phyloP scores from a whole-genome alignment of 129 eudicot species.

The Artemisia argyi region DNA sequence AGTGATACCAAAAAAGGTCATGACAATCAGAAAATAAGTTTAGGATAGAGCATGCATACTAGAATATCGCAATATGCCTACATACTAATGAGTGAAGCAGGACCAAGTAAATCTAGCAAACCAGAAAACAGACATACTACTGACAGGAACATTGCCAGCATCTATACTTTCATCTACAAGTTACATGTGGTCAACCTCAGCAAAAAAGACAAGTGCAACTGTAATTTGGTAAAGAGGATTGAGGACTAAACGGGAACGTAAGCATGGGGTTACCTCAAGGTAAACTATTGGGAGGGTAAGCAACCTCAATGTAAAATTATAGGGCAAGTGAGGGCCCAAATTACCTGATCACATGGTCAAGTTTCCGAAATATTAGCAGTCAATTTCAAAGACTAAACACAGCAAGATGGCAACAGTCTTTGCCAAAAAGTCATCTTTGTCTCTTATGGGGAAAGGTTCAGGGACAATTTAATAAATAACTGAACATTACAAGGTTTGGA shows the following conservation, averaged over 20 bases:
- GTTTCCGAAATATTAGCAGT: not conserved
- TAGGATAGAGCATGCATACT: not conserved
- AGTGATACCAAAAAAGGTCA: too few species aligned
- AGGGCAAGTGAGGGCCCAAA: not conserved
- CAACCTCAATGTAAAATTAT: slow-evolving; percentile 11
- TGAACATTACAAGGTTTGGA: slow-evolving; percentile 35
- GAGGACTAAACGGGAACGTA: slow-evolving; percentile 5
- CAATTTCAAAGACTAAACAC: too few species aligned
- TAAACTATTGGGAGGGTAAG: slow-evolving; percentile 12
- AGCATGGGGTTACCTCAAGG: slow-evolving; percentile 8
- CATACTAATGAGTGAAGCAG: not conserved
- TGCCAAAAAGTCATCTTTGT: not conserved
- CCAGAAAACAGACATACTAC: not conserved
- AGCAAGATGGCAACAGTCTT: not conserved
- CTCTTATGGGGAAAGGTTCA: slow-evolving; percentile 6
- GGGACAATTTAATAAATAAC: slow-evolving; percentile 19
- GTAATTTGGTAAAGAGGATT: slow-evolving; percentile 9
- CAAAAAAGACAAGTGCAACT: not conserved
- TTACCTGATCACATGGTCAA: not conserved
- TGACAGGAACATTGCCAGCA: too few species aligned
- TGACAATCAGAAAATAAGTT: not conserved
- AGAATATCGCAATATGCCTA: not conserved
- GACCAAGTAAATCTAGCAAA: not conserved
- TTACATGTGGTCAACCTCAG: not conserved
- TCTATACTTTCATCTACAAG: too few species aligned